A percentile compares a stretch with the other conserved stretches of the same genome.
phyloP scores from a whole-genome alignment of 192 early-diverging fungal genomes.

The Backusella sp. region DNA sequence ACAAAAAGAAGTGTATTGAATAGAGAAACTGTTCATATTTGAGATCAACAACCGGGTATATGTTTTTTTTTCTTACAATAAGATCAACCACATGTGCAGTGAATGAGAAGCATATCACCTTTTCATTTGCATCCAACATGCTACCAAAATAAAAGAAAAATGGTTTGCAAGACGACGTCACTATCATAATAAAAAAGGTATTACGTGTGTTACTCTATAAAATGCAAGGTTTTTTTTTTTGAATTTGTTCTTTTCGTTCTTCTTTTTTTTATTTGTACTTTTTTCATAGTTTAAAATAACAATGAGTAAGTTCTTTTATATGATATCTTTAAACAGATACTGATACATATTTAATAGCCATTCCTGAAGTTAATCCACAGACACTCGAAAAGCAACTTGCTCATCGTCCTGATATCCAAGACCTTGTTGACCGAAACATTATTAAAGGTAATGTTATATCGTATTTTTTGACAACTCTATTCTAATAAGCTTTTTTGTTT shows the following conservation, averaged over 20 bases:
- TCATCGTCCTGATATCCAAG: constrained; percentile 53
- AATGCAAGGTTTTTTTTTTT: neutral
- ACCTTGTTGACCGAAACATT: constrained; percentile 59
- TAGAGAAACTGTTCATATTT: neutral
- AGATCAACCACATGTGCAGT: neutral
- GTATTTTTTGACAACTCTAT: neutral
- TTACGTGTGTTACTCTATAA: neutral
- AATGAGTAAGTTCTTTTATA: neutral
- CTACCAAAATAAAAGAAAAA: neutral
- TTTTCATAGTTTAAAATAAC: neutral
- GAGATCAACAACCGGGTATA: neutral
- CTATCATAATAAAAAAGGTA: neutral
- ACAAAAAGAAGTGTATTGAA: neutral
- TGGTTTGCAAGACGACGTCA: neutral
- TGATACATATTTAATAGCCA: neutral
- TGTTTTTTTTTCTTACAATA: neutral
- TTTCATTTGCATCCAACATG: neutral
- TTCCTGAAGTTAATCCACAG: constrained; percentile 24
- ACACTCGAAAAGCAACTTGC: constrained; percentile 49
- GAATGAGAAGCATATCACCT: neutral
- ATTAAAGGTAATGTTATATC: constrained; percentile 44
- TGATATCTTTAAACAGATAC: neutral
- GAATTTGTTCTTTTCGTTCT: neutral
- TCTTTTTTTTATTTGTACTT: neutral
- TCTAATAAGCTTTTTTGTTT: too few relatives aligned